Evolutionary conservation across 2,329 filamentous ascomycete species (phyloP), one percentile per base, ranked within the genome.

Genomic region (Alternaria atra): DNA sequence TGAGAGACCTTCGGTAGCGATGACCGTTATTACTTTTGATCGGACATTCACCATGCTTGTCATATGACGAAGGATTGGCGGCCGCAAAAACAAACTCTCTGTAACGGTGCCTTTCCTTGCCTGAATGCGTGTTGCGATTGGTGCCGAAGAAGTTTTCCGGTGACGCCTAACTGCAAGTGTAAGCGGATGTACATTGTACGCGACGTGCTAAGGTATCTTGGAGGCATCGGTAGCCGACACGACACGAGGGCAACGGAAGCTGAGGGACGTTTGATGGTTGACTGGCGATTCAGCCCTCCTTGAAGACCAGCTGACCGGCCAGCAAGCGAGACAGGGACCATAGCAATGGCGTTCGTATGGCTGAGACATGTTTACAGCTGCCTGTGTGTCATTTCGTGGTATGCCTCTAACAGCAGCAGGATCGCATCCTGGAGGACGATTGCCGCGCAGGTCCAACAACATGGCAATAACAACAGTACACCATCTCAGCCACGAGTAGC

Each of bases 61-160:
- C 66, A 68, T 60, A 68, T 67, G 65, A 69, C 57, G 54, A 55
- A 44, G 59, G 55, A 65, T 60, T 69, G 66, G 65, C 50, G 58
- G 61, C 66, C 63, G 56, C 55, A 67, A 73, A 72, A 71, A 69
- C 55, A 47, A 65, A 63, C 32, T 54, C 37, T 52, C 39, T 63
- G 44, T 47, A 69, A 70, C 66, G 69, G 67, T 54, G 63, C 53
- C 57, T 40, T 58, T 50, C 44, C 20, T 35, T 50, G 46, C 30
- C 23, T 48, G 46, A 20, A n/a, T 61, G 55, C 47, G 52, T 32
- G 44, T 68, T 59, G 55, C 51, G 51, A 43, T 52, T 40, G 34
- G 34, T 40, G 17, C 32, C 20, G 32, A n/a, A 20, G 6, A 50
- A 32, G 8, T 62, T 67, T 69, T 67, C 63, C 61, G 67, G 67